Evolutionary conservation across 257 asterid species (phyloP), one percentile per base, ranked within the genome.

Genomic region (Lavandula angustifolia): DNA sequence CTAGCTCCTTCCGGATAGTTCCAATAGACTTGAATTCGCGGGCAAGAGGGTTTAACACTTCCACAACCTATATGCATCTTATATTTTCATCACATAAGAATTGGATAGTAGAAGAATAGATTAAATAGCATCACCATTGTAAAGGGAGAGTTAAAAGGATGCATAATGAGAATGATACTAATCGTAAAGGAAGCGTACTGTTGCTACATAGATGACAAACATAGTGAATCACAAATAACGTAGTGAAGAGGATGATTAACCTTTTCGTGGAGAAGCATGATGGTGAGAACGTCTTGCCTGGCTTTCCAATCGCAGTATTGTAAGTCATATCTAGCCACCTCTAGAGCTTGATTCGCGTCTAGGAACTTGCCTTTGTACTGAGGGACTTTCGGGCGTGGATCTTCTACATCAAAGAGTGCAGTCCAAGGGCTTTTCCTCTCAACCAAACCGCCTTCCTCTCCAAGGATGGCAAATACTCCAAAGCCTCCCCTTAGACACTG

Each of bases 291-390:
- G 32, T 89, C 99, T 80, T 82, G 99, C 47, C 99, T 82, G 72
- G 99, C 99, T 78, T 87, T 83, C 99, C 99, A 92, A 79, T 92
- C 97, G 42, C 95, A 89, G 75, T 92, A 92, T 22, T 89, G 97
- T 54, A 92, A 55, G 75, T 92, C 96, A 62, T 75, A 86, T 75
- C 96, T 76, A 70, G 96, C 96, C 62, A 92, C 90, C 71, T 88
- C 96, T 49, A 92, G 74, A 61, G 98, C 95, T 73, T 87, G 95
- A 76, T 85, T 62, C 56, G 73, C 85, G 51, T 88, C 95, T 43
- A 89, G 72, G 75, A 89, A 89, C 82, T 89, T 89, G 69, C 94
- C 91, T 80, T 89, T 87, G 48, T 71, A 72, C 40, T 58, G 88
- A 16, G 97, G 97, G 22, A 84, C 73, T 69, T 85, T 92, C 32